Conservation (phyloP, 805 yeast genomes). For the Babjeviella inositovora region DNA sequence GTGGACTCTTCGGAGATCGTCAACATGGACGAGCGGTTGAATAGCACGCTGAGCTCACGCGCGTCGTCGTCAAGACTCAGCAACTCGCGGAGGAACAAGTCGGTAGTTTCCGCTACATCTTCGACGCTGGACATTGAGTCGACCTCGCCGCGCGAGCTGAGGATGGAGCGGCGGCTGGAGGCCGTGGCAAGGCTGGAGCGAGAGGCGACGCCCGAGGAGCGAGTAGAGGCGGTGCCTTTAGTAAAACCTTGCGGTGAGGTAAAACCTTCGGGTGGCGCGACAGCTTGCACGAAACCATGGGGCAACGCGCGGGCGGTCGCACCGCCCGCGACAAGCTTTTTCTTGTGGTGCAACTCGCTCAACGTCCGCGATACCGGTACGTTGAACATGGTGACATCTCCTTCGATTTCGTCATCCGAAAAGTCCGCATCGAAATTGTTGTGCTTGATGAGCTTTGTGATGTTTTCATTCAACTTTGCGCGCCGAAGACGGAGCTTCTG, state of each 20-base stretch:
- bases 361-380: constrained; percentile 50
- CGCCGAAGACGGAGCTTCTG: too few relatives aligned
- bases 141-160: constrained; percentile 3
- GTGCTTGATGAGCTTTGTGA: too few relatives aligned
- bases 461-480: too few relatives aligned
- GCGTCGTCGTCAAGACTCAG: too few relatives aligned
- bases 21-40: background rate
- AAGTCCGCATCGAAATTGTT: constrained; percentile 16
- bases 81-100: too few relatives aligned
- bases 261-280: constrained; percentile 1
- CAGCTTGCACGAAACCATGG: constrained; percentile 4
- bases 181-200: constrained; percentile 8
- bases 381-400: constrained; percentile 36
- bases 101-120: background rate
- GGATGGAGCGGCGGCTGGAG: constrained; percentile 4
- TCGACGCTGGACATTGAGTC: background rate
- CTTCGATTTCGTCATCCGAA: constrained; percentile 40
- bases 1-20: background rate
- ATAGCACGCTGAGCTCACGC: too few relatives aligned
- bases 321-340: constrained; percentile 10
- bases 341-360: constrained; percentile 16
- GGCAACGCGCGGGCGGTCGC: constrained; percentile 3
- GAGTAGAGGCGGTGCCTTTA: constrained; percentile 19
- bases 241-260: constrained; percentile 6
- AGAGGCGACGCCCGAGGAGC: constrained; percentile 29